Base-by-base conservation (phyloP, 345 rosid species). In the Euphorbia lathyris region DNA sequence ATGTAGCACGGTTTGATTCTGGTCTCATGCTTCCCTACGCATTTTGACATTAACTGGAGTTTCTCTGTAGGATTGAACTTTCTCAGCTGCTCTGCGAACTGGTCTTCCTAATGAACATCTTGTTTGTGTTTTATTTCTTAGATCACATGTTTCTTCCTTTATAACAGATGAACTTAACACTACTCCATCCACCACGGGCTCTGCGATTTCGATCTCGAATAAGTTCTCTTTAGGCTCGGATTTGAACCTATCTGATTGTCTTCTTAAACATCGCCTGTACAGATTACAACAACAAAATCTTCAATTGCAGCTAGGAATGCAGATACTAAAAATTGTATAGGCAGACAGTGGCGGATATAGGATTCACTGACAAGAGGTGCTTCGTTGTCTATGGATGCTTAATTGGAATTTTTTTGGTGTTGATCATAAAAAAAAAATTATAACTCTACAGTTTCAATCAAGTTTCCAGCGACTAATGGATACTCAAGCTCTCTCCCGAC, bases 21-120 rank as follows among this genome's bases (percentile, higher is more conserved):
- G 25, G 43, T 40, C 40, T 69, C 61, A 62, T 10, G 51, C 62
- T 8, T 20, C 9, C 71, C 87, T 81, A 56, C 86, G 69, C 85
- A 90, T 74, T 76, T 86, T 89, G 40, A 70, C 66, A 32, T 77
- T 81, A 47, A 86, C 5, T 0, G 90, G 84, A 61, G 45, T 40
- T 69, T 91, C 91, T 78, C 81, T 85, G 83, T 84, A 91, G 56
- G 88, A 87, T 34, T 83, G 81, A 55, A 89, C 90, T 75, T 73
- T 91, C 79, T 72, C 87, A 3, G 64, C 86, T 42, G 91, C 90
- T 78, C 67, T 83, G 32, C 88, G 89, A n/a, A 56, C 56, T 16
- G 87, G 84, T 77, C 95, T 79, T 72, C 85, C 85, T 0, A 87
- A 23, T 12, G 95, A 86, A 45, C 81, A 64, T 71, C 84, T 85